Conservation (phyloP, 768 basidiomycete species). For the Punctularia strigosozonata region DNA sequence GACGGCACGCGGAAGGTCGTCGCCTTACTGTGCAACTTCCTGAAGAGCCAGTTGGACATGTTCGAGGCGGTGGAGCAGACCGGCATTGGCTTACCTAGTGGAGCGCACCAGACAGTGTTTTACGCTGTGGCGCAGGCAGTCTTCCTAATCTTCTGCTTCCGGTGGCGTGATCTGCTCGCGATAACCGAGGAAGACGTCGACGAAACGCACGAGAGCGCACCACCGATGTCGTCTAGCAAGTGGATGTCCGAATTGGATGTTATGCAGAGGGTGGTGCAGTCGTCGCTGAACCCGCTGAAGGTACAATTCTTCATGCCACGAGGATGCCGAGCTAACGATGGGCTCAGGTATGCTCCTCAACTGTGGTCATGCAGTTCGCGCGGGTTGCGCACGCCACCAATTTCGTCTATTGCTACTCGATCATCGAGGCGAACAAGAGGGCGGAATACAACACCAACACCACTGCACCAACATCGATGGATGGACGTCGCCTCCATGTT, state of each 20-base stretch:
- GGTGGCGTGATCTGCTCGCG: constrained; percentile 80
- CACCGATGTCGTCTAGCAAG: constrained; percentile 29
- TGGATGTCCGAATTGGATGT: constrained; percentile 82
- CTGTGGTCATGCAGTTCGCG: constrained; percentile 92
- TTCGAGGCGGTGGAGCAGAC: constrained; percentile 38
- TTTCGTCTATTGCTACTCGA: constrained; percentile 90
- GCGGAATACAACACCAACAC: constrained; percentile 29
- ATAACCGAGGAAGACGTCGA: constrained; percentile 46
- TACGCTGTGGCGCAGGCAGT: constrained; percentile 89
- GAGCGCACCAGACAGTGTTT: constrained; percentile 57
- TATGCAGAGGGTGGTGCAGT: constrained; percentile 69
- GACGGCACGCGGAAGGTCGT: constrained; percentile 65
- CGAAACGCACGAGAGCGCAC: constrained; percentile 16
- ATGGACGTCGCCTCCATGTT: neutral
- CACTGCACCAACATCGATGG: constrained; percentile 7
- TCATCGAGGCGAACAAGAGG: constrained; percentile 81
- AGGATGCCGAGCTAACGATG: no score
- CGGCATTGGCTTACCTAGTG: constrained; percentile 16
- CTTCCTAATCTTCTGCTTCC: constrained; percentile 95
- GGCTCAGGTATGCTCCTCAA: constrained; percentile 71
- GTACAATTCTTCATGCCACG: no score
- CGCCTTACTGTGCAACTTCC: constrained; percentile 75
- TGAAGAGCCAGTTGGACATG: constrained; percentile 67
- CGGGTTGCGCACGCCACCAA: constrained; percentile 79
- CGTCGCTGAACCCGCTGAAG: constrained; percentile 83